Evolutionary conservation across 78 protist species (phyloP), one percentile per base, ranked within the genome.

Genomic region (Planoprotostelium fungivorum): DNA sequence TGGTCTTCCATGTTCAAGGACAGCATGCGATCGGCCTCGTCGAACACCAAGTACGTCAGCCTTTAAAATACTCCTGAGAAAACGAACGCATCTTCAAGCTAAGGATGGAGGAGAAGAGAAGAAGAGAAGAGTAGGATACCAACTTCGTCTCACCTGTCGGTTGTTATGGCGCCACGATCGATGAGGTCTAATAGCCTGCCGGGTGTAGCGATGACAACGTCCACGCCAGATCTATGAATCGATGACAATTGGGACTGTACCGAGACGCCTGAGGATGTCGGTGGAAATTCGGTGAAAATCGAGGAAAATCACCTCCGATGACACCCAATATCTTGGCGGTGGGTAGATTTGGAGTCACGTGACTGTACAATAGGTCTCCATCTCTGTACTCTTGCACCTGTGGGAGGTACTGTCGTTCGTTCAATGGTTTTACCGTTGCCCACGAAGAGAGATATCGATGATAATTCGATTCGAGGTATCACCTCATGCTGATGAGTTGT

Each of bases 11-110:
- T 97, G 38, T 99, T 99, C 94, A 98, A 91, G 89, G 97, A 98
- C 38, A 98, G 93, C 99, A 98, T 98, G 85, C 98, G 94, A 85
- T 98, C 99, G 0, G 99, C 99, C 95, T 98, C 99, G 93, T 98
- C 99, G 16, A 98, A 93, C 25, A 97, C 97, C 29, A 99, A 94
- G 16, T 51, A 51, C 31, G 31, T 25, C 31, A 51, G 73, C 73
- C 73, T 51, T 51, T 5, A n/a, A n/a, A 51, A 51, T 51, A 51
- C 31, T 51, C 31, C 73, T 51, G 73, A 51, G 73, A 51, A 25
- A 16, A n/a, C n/a, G n/a, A n/a, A 25, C 16, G 73, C 73, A 5
- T 51, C 73, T 51, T 25, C 16, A 51, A 51, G 73, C 73, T 51
- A 51, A 51, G 73, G 73, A 51, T 5, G 5, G 31, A 51, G 31